Percentiles rank a stretch among this genome's conserved stretches.
These are phyloP conservation scores for Seiridium cupressi DNA, from an alignment of 2,329 filamentous ascomycete genomes.

Conservation along the genomic window DNA sequence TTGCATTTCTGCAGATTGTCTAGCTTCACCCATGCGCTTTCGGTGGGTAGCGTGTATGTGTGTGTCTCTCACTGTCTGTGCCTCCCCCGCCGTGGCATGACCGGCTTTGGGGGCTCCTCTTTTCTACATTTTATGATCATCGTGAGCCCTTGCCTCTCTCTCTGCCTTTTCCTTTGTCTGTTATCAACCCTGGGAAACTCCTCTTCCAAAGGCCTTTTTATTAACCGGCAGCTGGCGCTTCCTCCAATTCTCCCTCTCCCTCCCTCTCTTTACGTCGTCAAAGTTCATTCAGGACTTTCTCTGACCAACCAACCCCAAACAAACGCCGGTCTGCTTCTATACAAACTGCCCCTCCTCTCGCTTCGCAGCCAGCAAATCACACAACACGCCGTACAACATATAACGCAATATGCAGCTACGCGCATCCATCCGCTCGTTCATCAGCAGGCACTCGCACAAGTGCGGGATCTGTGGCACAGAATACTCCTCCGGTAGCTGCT, in stretches of 20 bases:
- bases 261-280: background rate
- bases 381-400: background rate
- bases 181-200: background rate
- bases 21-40: background rate
- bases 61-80: background rate
- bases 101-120: background rate
- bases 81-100: background rate
- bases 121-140: conserved; percentile 1
- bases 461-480: conserved; percentile 33
- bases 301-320: background rate
- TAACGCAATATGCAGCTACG: conserved; percentile 1
- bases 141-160: background rate
- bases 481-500: conserved; percentile 32
- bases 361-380: background rate
- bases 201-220: background rate
- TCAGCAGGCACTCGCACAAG: conserved; percentile 29
- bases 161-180: background rate
- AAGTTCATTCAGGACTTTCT: background rate
- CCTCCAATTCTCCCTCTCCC: background rate
- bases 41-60: background rate
- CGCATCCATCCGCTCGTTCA: conserved; percentile 9
- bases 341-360: background rate
- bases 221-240: background rate
- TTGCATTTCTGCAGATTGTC: background rate
- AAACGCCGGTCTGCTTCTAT: background rate